Evolutionary conservation across 306 rosid genomes (phyloP).

Genomic region (Casuarina cunninghamiana): DNA sequence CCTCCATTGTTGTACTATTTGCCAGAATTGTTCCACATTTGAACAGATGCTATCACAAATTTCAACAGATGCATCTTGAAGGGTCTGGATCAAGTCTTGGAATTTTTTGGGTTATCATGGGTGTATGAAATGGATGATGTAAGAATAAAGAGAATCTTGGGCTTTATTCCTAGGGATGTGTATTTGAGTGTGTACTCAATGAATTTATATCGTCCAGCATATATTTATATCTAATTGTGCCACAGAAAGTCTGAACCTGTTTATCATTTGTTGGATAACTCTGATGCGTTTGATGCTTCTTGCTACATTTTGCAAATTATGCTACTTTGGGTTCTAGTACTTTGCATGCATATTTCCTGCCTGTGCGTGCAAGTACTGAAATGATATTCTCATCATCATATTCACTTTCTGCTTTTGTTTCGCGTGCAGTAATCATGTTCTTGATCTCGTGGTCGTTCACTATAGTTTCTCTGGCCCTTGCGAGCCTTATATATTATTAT

Average conservation of each 20-base stretch:
- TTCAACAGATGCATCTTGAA: background rate
- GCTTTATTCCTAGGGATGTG: background rate
- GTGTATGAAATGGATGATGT: background rate
- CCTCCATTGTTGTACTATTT: background rate
- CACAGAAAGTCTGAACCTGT: background rate
- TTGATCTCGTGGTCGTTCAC: slow-evolving; percentile 99
- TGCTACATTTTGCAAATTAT: background rate
- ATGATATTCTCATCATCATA: slow-evolving; percentile 20
- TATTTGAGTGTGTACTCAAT: background rate
- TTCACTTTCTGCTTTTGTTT: slow-evolving; percentile 23
- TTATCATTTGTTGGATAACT: background rate
- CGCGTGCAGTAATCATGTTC: slow-evolving; percentile 92
- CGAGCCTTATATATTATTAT: slow-evolving; percentile 92
- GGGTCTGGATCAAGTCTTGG: background rate
- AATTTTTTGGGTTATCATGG: background rate
- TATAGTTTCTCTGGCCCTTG: slow-evolving; percentile 88
- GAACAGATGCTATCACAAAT: background rate
- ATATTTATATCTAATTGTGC: background rate
- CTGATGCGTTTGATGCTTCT: background rate
- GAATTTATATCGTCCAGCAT: background rate
- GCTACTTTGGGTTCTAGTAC: background rate
- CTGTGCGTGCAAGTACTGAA: slow-evolving; percentile 6
- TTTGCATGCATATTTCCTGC: background rate
- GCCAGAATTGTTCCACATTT: background rate
- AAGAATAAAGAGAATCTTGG: background rate